Evolutionary conservation across 805 yeast species (phyloP), one percentile per base, ranked within the genome.

Genomic region (Yueomyces sinensis): DNA sequence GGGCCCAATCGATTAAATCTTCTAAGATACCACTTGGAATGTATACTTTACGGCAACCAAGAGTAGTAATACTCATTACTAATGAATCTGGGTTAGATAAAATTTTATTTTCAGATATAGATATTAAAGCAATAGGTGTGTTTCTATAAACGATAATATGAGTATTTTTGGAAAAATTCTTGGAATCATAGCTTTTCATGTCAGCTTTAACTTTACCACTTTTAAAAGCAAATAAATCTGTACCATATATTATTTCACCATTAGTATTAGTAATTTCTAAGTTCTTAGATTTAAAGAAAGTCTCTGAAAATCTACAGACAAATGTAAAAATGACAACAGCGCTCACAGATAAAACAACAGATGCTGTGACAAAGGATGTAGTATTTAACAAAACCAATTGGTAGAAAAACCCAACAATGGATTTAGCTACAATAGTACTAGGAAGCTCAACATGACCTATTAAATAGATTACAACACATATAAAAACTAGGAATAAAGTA

Each of bases 31-130:
- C 84, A 9, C 78, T 72, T 39, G 65, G 66, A 17, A 68, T 54
- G 51, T 81, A 81, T 2, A 79, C 86, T 47, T 72, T 71, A 56
- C 86, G 70, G 31, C 78, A 71, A 38, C 80, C 80, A 15, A 72
- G 47, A 5, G 75, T 70, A 5, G 75, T 62, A 32, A 78, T 72
- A 24, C 62, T 65, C 38, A 77, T 70, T 16, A 63, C 64, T 41
- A 69, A 65, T 19, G 63, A 55, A 13, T 61, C 57, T 17, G 57
- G 56, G 7, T 64, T 53, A 0, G 68, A 58, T 32, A 63, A 46
- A 9, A 65, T 62, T n/a, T 66, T 61, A 28, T 58, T 50, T 30
- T 62, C 64, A 31, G 68, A 59, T 9, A 62, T 38, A 1, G 76
- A 65, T 22, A 69, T 61, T 27, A 76, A 60, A 0, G 86, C 84